Percentiles rank a stretch among this genome's conserved stretches.
Evolutionary conservation across 352 stramenopile species (phyloP).

Genomic region (Phytopythium ostracodes): DNA sequence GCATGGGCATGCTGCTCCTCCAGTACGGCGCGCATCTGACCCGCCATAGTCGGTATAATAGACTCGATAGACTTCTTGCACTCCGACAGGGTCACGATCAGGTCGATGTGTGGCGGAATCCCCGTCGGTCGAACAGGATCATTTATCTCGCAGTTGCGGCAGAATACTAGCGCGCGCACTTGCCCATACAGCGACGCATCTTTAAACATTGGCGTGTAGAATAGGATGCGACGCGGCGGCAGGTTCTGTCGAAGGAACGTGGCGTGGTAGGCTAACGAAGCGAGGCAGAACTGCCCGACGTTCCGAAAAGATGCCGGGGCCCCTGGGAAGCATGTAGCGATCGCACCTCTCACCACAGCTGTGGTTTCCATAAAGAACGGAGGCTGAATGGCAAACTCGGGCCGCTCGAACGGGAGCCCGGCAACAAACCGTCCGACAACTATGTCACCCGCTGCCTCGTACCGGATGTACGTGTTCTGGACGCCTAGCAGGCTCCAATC

Average conservation of each 20-base stretch:
- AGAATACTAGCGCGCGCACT: neutral
- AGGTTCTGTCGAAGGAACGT: too few species aligned
- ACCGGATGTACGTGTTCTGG: slow-evolving; percentile 21
- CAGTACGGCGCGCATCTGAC: too few species aligned
- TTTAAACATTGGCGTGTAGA: too few species aligned
- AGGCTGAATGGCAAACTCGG: slow-evolving; percentile 13
- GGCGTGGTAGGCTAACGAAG: too few species aligned
- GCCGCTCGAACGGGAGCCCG: slow-evolving; percentile 12
- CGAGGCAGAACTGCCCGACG: neutral
- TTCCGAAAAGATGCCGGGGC: too few species aligned
- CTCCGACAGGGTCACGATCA: neutral
- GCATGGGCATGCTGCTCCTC: too few species aligned
- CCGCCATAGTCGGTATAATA: too few species aligned
- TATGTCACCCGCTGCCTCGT: slow-evolving; percentile 19
- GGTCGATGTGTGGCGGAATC: neutral
- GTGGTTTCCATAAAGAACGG: slow-evolving; percentile 11
- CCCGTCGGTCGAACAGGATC: neutral
- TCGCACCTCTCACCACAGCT: neutral
- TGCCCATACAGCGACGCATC: neutral
- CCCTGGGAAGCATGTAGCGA: neutral
- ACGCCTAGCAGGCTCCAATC: slow-evolving; percentile 19
- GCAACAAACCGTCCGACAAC: slow-evolving; percentile 15
- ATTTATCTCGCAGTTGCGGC: neutral
- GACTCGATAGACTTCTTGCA: too few species aligned
- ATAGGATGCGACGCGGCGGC: too few species aligned